Percentiles rank a stretch among this genome's conserved stretches.
phyloP scores from a whole-genome alignment of 2,329 filamentous ascomycete species.

The Chaetomiaceae sp. region DNA sequence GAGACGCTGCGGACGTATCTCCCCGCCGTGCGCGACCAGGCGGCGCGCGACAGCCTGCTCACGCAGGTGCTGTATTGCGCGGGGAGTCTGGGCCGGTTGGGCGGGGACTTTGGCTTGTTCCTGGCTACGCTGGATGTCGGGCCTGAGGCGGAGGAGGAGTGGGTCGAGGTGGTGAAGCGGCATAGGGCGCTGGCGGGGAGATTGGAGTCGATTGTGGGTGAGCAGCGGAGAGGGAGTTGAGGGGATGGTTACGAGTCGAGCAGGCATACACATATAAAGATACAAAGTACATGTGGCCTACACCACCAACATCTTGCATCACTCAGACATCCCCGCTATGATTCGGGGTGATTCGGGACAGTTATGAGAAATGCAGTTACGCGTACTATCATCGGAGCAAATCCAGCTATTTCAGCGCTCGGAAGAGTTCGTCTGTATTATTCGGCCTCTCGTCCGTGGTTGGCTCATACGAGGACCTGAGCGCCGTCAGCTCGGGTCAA shows the following conservation, averaged over 20 bases:
- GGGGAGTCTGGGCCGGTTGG: constrained; percentile 79
- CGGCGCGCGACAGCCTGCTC: constrained; percentile 76
- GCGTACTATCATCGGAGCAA: too few species aligned
- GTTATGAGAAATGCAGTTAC: too few species aligned
- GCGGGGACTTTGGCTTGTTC: constrained; percentile 88
- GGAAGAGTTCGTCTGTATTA: background rate
- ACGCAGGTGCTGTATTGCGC: constrained; percentile 93
- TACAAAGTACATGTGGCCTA: too few species aligned
- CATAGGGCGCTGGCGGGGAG: constrained; percentile 79
- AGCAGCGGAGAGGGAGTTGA: constrained; percentile 34
- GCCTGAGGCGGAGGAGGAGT: constrained; percentile 55
- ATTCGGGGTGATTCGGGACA: too few species aligned
- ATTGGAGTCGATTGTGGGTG: constrained; percentile 61
- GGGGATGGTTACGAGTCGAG: too few species aligned
- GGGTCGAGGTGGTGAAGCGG: constrained; percentile 83
- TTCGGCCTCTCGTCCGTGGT: background rate
- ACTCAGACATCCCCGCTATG: too few species aligned
- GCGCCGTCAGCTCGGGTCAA: constrained; percentile 14
- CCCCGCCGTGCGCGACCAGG: constrained; percentile 72
- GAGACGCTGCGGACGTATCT: constrained; percentile 71
- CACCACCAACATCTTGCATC: too few species aligned
- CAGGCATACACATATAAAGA: too few species aligned
- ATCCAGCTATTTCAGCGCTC: background rate
- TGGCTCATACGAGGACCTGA: background rate
- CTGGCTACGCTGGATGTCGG: constrained; percentile 56